Base-by-base conservation (phyloP, 495 filamentous ascomycete species). In the Hypoxylon fuscum region DNA sequence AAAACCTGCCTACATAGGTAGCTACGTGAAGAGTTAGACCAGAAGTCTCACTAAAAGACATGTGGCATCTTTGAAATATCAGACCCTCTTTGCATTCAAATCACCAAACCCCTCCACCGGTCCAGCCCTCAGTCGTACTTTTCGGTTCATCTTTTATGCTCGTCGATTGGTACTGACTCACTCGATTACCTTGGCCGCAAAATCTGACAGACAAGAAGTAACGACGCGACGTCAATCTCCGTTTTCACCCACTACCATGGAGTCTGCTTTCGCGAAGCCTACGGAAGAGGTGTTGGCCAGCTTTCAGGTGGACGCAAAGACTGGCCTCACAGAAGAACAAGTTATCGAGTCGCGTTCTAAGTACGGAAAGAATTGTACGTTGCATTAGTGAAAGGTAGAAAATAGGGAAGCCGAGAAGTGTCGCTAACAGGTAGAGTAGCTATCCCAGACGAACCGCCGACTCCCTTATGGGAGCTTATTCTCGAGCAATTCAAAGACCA, bases 401-500 rank as follows among this genome's bases (percentile, higher is more conserved):
- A 37, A 41, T 61, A 38, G 55, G 42, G 46, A 58, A 63, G 45
- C 52, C 48, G 46, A 47, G 51, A 62, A 48, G 52, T 46, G 34
- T 59, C n/a, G 46, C 62, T 70, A 72, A 62, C 49, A 48, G 46
- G 34, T 51, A 54, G 73, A 98, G 95, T 73, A 98, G 95, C 93
- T 50, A 87, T 99, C 54, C 88, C 92, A 12, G 95, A 99, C 77
- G 96, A 98, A 49, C 93, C 96, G 38, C 91, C 96, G n/a, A 98
- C 95, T 12, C 96, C 96, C 31, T 70, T 99, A 42, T 99, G 95
- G 94, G 83, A 97, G 74, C 86, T 99, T 58, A 89, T 99, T 37
- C 81, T 98, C 48, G 96, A 99, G 74, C 96, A 99, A 76, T 99
- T 99, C 82, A 96, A 99, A 77, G 96, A 99, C 71, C 96, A 99